These are phyloP conservation scores for Rhizopus sp. DNA, from an alignment of 371 early-diverging fungal genomes.

Conservation along the genomic window DNA sequence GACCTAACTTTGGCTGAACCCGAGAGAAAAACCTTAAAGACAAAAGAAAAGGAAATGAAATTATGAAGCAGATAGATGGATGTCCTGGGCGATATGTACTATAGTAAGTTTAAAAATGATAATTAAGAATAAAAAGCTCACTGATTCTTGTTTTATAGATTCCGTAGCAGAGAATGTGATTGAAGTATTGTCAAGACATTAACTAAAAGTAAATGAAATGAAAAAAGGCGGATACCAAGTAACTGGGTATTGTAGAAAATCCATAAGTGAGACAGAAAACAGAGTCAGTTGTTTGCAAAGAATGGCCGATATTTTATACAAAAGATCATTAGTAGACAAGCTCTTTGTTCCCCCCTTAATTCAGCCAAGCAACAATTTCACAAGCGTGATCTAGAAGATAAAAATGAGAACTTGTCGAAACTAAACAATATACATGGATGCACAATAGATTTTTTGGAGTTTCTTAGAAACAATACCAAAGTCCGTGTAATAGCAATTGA, in stretches of 20 bases:
- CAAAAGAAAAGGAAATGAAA: slow-evolving; percentile 6
- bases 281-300: slow-evolving; percentile 15
- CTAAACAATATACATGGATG: slow-evolving; percentile 8
- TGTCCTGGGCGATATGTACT: neutral
- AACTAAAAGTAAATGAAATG: slow-evolving; percentile 6
- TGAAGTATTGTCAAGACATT: slow-evolving; percentile 16
- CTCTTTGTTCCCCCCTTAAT: slow-evolving; percentile 14
- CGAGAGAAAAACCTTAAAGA: slow-evolving; percentile 4
- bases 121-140: slow-evolving; percentile 6
- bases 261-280: slow-evolving; percentile 2
- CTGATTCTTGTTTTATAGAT: slow-evolving; percentile 6
- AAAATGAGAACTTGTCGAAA: slow-evolving; percentile 5
- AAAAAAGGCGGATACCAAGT: slow-evolving; percentile 8
- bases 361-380: slow-evolving; percentile 7
- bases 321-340: slow-evolving; percentile 16
- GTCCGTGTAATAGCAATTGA: slow-evolving; percentile 18
- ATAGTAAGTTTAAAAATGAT: slow-evolving; percentile 4
- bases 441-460: slow-evolving; percentile 15
- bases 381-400: slow-evolving; percentile 10
- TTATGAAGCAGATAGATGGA: slow-evolving; percentile 4
- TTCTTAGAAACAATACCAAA: slow-evolving; percentile 10
- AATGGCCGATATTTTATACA: slow-evolving; percentile 13
- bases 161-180: slow-evolving; percentile 7
- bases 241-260: slow-evolving; percentile 20
- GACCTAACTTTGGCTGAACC: slow-evolving; percentile 6